Evolutionary conservation across 139 green algal genomes (phyloP).

Genomic region (Chlorella sp.): DNA sequence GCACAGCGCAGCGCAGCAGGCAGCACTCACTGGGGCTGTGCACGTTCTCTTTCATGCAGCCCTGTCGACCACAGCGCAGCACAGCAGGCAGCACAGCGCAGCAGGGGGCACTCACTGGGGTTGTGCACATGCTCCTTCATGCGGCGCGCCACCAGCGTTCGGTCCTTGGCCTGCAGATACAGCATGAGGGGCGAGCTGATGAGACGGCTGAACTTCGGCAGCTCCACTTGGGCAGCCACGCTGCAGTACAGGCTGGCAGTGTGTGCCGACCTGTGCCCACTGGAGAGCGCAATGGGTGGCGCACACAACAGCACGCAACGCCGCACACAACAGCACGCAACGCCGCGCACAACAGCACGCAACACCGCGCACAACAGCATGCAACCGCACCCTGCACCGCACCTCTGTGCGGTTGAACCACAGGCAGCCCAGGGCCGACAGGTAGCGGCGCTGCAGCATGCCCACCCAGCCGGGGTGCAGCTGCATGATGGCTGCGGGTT

Average conservation of each 20-base stretch:
- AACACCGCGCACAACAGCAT: too few relatives aligned
- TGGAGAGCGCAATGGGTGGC: too few relatives aligned
- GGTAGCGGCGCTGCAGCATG: slow-evolving; percentile 88
- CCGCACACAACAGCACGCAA: too few relatives aligned
- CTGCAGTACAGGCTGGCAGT: too few relatives aligned
- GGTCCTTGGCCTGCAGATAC: slow-evolving; percentile 93
- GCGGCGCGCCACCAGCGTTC: slow-evolving; percentile 76
- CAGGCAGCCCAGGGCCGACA: slow-evolving; percentile 93
- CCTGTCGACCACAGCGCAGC: neutral
- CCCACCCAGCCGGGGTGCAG: slow-evolving; percentile 91
- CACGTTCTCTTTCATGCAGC: too few relatives aligned
- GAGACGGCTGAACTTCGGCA: too few relatives aligned
- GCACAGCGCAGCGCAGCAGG: neutral
- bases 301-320: too few relatives aligned
- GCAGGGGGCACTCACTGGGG: slow-evolving; percentile 1
- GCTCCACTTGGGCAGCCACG: too few relatives aligned
- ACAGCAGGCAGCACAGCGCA: neutral
- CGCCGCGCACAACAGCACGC: too few relatives aligned
- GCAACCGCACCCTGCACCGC: slow-evolving; percentile 61
- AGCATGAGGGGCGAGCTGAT: too few relatives aligned
- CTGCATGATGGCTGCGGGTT: slow-evolving; percentile 89
- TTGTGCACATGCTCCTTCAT: slow-evolving; percentile 88
- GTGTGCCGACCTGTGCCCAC: too few relatives aligned
- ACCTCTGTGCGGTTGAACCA: slow-evolving; percentile 97
- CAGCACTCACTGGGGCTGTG: too few relatives aligned